These are phyloP conservation scores for Leucoagaricus sp. DNA, from an alignment of 1,284 basidiomycete genomes.

Conservation along the genomic window DNA sequence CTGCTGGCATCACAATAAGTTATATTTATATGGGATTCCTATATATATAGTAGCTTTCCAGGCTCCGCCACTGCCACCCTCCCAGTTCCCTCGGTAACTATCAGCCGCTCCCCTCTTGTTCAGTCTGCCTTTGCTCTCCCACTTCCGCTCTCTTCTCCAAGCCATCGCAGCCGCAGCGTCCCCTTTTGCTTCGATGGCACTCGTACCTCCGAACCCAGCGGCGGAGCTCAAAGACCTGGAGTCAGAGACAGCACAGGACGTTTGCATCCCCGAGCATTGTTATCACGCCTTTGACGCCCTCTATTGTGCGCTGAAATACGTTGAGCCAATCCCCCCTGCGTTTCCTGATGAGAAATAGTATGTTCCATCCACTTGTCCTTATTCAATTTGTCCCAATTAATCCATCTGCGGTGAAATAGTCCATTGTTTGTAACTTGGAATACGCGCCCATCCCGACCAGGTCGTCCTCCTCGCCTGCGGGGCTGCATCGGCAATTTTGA, in stretches of 20 bases:
- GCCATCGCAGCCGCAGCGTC: slow-evolving; percentile 10
- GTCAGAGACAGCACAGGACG: slow-evolving; percentile 37
- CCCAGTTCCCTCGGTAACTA: too few relatives aligned
- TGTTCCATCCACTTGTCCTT: slow-evolving; percentile 26
- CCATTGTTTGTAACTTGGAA: slow-evolving; percentile 99
- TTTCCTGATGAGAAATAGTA: slow-evolving; percentile 77
- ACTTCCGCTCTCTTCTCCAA: slow-evolving; percentile 8
- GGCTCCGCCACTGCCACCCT: background rate
- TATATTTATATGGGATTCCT: background rate
- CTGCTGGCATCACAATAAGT: background rate
- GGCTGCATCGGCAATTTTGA: slow-evolving; percentile 98
- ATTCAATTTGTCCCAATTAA: background rate
- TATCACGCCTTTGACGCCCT: slow-evolving; percentile 80
- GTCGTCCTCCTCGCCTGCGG: slow-evolving; percentile 67
- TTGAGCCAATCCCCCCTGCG: slow-evolving; percentile 51
- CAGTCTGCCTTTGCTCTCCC: slow-evolving; percentile 19
- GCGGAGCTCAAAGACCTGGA: slow-evolving; percentile 21
- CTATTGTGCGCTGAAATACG: slow-evolving; percentile 67
- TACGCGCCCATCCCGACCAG: slow-evolving; percentile 58
- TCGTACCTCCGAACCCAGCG: slow-evolving; percentile 46
- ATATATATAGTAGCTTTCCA: background rate
- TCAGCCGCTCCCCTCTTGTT: slow-evolving; percentile 21
- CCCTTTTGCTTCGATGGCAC: slow-evolving; percentile 39
- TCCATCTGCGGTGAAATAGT: slow-evolving; percentile 40
- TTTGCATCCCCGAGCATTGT: slow-evolving; percentile 72